phyloP scores from a whole-genome alignment of 805 yeast genomes.

The Cyberlindnera saturnus region DNA sequence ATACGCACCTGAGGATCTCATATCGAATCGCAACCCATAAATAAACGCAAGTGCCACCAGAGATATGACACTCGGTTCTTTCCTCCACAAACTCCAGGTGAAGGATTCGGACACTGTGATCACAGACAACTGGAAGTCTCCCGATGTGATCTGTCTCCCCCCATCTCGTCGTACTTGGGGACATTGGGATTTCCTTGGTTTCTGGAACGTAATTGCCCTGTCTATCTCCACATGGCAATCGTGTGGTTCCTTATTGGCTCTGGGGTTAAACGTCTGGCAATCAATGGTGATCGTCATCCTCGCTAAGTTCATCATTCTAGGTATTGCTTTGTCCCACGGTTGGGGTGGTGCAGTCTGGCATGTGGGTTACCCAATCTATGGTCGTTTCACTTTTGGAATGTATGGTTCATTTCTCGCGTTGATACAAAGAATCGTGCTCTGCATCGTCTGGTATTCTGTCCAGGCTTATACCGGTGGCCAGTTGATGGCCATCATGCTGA shows the following conservation, averaged over 20 bases:
- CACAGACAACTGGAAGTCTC: constrained; percentile 26
- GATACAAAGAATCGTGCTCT: constrained; percentile 36
- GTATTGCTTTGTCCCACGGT: constrained; percentile 37
- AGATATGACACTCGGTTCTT: background rate
- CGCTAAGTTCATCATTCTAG: constrained; percentile 34
- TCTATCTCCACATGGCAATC: constrained; percentile 36
- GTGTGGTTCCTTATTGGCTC: constrained; percentile 35
- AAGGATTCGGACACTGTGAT: constrained; percentile 17
- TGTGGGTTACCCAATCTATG: constrained; percentile 41
- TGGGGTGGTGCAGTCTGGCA: constrained; percentile 44
- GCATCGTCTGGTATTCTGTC: constrained; percentile 41
- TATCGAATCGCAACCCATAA: background rate
- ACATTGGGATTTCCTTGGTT: constrained; percentile 33
- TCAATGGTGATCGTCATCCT: constrained; percentile 38
- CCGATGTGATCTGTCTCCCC: constrained; percentile 40
- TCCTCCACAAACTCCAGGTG: constrained; percentile 12
- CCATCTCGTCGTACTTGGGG: constrained; percentile 43
- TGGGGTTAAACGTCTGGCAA: constrained; percentile 39
- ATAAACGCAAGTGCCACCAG: background rate
- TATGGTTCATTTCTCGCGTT: constrained; percentile 40
- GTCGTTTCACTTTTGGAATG: constrained; percentile 41
- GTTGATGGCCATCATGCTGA: constrained; percentile 32
- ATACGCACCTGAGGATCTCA: background rate
- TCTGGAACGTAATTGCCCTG: constrained; percentile 36
- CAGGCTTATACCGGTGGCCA: constrained; percentile 44